These are phyloP conservation scores for Eucalyptus decipiens DNA, from an alignment of 345 rosid species.

Conservation along the genomic window DNA sequence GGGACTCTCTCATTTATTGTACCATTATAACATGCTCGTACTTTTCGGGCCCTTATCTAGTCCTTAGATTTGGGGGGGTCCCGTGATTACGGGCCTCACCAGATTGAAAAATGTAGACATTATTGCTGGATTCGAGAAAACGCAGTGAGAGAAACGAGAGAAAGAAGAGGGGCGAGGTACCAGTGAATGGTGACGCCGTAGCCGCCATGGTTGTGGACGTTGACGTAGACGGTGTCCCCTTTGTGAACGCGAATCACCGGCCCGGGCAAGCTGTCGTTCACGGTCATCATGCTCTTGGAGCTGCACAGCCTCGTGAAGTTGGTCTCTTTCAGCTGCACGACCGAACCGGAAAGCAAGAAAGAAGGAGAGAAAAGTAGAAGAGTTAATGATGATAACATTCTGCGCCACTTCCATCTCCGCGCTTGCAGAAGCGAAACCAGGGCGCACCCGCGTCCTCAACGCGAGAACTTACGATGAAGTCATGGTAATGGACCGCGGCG, in stretches of 20 bases:
- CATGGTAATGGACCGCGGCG: neutral
- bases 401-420: neutral
- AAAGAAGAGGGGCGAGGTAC: neutral
- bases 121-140: neutral
- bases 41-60: neutral
- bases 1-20: neutral
- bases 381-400: neutral
- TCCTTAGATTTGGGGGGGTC: too few species aligned
- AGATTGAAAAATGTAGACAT: neutral
- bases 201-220: neutral
- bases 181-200: slow-evolving; percentile 1
- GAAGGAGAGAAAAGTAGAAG: neutral
- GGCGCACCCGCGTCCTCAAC: neutral
- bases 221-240: slow-evolving; percentile 1
- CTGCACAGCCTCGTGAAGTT: neutral
- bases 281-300: neutral
- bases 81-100: too few species aligned
- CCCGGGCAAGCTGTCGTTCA: slow-evolving; percentile 1
- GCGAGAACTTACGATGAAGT: neutral
- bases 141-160: neutral
- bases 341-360: neutral
- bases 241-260: neutral
- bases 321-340: neutral
- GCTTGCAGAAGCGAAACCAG: neutral
- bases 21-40: neutral